Evolutionary conservation across 1,284 basidiomycete species (phyloP), one percentile per base, ranked within the genome.

Genomic region (Cutaneotrichosporon sp.): DNA sequence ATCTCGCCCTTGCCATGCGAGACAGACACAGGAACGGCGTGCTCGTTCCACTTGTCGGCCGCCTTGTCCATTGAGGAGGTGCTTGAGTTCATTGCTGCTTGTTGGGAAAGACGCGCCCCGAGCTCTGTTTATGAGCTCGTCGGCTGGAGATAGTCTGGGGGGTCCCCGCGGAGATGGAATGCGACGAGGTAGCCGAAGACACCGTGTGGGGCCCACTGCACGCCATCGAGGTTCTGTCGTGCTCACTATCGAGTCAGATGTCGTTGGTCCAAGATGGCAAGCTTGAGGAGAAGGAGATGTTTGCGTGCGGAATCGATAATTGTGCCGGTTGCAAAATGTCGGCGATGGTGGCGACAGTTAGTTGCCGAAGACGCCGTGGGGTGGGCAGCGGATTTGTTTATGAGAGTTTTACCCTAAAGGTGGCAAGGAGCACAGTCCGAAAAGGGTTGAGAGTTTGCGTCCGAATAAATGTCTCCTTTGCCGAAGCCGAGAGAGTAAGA

Each of bases 131-230:
- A 50, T 26, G 22, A 50, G 49, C 13, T 26, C 49, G 8, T 13
- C 26, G 22, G 13, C 49, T 47, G 18, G 46, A 26, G 49, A 6
- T 50, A 22, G 11, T 50, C 49, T 49, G 21, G 5, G 18, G 42
- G 49, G 49, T 50, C 49, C 49, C 49, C 22, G 49, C 49, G 49
- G 22, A 26, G 49, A 22, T 50, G 49, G 49, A 14, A 50, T 50
- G 49, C 14, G 49, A 9, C 49, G 49, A 30, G 49, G 22, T 50
- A 11, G 49, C 49, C 49, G 49, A 50, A 30, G 49, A 50, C 49
- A 26, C 22, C 49, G 49, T 30, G 10, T 30, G 22, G 49, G 49
- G 49, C 22, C 49, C 49, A 30, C 49, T 30, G 49, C 26, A 50
- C 49, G 49, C 49, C 49, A 50, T 30, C 49, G 22, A 16, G 49